Percentiles rank a stretch among this genome's conserved stretches.
Conservation (phyloP, 495 filamentous ascomycete species). For the Aspergillus conjunctus region DNA sequence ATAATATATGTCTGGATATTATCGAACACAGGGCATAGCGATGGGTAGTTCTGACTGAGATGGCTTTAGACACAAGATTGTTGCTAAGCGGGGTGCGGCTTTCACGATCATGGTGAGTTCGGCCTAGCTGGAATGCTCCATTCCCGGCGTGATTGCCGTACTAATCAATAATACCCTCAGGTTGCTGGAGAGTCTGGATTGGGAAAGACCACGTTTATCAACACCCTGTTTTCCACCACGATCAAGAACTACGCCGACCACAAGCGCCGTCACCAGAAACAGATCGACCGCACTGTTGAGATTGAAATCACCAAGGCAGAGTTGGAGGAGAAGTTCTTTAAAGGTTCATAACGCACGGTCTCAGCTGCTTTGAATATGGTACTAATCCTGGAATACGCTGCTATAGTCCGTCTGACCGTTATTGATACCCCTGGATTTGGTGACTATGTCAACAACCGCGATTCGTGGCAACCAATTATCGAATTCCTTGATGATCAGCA, state of each 20-base stretch:
- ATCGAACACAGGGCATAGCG: conserved; percentile 8
- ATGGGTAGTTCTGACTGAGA: conserved; percentile 37
- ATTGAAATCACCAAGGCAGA: conserved; percentile 99
- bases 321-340: conserved; percentile 99
- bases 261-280: conserved; percentile 97
- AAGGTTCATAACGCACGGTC: conserved; percentile 62
- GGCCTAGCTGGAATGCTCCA: conserved; percentile 11
- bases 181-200: conserved; percentile 98
- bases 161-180: conserved; percentile 50
- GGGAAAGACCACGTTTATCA: conserved; percentile 99
- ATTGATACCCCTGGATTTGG: conserved; percentile 99
- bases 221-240: conserved; percentile 98
- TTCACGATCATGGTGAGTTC: conserved; percentile 95
- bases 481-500: conserved; percentile 99
- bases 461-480: conserved; percentile 99
- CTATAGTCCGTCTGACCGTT: conserved; percentile 89
- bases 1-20: conserved; percentile 10
- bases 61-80: conserved; percentile 86
- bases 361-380: conserved; percentile 6
- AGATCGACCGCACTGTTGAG: conserved; percentile 98
- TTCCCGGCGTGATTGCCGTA: conserved; percentile 3
- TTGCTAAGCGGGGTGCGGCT: conserved; percentile 96
- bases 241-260: conserved; percentile 99
- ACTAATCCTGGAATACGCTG: conserved; percentile 23
- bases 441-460: conserved; percentile 99